Conservation (phyloP, 805 yeast species). For the Brettanomyces sp. region DNA sequence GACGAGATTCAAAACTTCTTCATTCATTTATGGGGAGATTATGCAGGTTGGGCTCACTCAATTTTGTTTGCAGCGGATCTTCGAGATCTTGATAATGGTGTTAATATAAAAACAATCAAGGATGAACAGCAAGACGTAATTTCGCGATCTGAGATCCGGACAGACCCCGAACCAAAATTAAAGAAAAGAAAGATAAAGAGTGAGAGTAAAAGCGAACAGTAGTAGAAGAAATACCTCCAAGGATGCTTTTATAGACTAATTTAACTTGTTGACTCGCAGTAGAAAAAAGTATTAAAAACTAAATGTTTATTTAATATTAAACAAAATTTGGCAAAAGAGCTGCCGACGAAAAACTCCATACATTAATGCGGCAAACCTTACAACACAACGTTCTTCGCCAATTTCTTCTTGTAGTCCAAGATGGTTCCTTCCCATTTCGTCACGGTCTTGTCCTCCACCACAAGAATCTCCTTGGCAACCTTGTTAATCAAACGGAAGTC, state of each 20-base stretch:
- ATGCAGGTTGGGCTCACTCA: conserved; percentile 99
- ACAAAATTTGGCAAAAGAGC: neutral
- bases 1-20: conserved; percentile 42
- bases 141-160: neutral
- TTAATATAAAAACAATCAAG: conserved; percentile 25
- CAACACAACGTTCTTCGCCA: conserved; percentile 84
- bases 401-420: conserved; percentile 83
- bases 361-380: conserved; percentile 18
- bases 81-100: conserved; percentile 59
- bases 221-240: no score
- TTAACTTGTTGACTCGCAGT: conserved; percentile 1
- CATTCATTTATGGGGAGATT: conserved; percentile 56
- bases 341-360: neutral
- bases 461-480: conserved; percentile 95
- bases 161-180: no score
- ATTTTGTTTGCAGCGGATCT: conserved; percentile 81
- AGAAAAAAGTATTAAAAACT: neutral
- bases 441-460: conserved; percentile 91
- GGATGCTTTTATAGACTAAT: neutral
- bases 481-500: conserved; percentile 96
- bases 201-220: neutral
- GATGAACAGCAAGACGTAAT: neutral
- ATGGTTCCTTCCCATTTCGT: conserved; percentile 94
- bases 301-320: neutral
- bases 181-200: neutral